phyloP scores from a whole-genome alignment of 495 filamentous ascomycete species.

The Haplographium delicatum region DNA sequence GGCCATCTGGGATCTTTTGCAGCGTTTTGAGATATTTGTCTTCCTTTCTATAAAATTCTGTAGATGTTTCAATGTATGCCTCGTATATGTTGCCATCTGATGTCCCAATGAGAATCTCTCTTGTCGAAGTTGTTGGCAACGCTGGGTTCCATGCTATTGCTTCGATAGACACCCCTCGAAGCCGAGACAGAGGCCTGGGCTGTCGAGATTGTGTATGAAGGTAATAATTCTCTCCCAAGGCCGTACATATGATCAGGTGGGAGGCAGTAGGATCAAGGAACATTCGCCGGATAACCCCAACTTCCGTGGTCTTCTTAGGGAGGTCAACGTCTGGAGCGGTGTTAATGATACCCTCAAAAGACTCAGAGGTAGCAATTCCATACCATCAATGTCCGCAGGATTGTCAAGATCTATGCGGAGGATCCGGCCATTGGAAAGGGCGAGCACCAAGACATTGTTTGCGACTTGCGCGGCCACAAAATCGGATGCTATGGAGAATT shows the following conservation, averaged over 20 bases:
- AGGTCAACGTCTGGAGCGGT: conserved; percentile 78
- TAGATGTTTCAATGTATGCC: conserved; percentile 87
- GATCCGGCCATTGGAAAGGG: conserved; percentile 81
- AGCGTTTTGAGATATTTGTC: conserved; percentile 83
- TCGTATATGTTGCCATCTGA: conserved; percentile 94
- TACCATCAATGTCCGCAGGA: conserved; percentile 93
- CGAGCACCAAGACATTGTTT: conserved; percentile 92
- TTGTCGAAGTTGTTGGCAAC: conserved; percentile 88
- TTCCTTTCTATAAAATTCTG: conserved; percentile 90
- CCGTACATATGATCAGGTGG: conserved; percentile 86
- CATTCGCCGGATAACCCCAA: conserved; percentile 87
- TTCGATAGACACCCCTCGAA: conserved; percentile 84
- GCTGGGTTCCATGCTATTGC: conserved; percentile 93
- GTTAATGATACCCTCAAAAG: conserved; percentile 7
- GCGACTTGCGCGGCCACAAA: conserved; percentile 96
- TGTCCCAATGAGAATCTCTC: conserved; percentile 91
- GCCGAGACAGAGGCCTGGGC: conserved; percentile 70
- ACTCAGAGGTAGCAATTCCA: neutral
- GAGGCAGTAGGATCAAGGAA: conserved; percentile 96
- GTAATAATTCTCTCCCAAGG: conserved; percentile 93
- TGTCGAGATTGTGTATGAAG: conserved; percentile 90
- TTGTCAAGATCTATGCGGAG: conserved; percentile 90
- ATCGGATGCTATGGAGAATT: conserved; percentile 84
- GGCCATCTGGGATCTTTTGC: conserved; percentile 71
- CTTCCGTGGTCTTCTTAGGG: conserved; percentile 84